These are phyloP conservation scores for Marasmius oreades DNA, from an alignment of 1,284 basidiomycete genomes.

Conservation along the genomic window DNA sequence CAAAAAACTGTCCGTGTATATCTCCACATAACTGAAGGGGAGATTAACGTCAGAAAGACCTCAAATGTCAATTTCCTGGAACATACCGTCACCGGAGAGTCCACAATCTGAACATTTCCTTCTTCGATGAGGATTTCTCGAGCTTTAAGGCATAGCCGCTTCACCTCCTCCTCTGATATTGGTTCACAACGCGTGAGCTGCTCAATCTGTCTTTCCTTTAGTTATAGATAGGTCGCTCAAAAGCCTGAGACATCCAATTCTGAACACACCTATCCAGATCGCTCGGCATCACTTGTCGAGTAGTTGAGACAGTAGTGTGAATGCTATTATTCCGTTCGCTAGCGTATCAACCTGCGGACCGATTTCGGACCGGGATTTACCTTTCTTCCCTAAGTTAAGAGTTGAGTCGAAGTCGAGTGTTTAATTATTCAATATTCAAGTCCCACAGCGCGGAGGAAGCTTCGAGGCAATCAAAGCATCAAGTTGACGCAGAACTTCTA, in stretches of 20 bases:
- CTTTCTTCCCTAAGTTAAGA: not conserved
- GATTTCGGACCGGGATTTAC: not conserved
- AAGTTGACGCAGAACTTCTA: too few species aligned
- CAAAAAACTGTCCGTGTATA: constrained; percentile 98
- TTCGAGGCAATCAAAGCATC: too few species aligned
- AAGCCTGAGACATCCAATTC: not conserved
- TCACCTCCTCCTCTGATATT: constrained; percentile 91
- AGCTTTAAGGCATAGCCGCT: constrained; percentile 91
- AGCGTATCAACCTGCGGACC: not conserved
- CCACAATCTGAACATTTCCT: constrained; percentile 94
- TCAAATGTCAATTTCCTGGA: constrained; percentile 9
- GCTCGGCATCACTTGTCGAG: constrained; percentile 32
- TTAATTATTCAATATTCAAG: too few species aligned
- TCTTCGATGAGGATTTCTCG: constrained; percentile 97
- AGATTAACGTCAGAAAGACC: not conserved
- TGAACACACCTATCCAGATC: constrained; percentile 38
- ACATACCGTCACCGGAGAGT: constrained; percentile 91
- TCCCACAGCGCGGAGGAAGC: too few species aligned
- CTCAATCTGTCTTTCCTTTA: constrained; percentile 66
- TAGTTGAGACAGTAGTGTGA: too few species aligned
- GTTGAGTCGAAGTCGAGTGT: not conserved
- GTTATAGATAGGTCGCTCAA: not conserved
- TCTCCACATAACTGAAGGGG: constrained; percentile 88
- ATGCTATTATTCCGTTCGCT: too few species aligned
- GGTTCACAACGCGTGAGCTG: constrained; percentile 89